Percentiles rank a stretch among this genome's conserved stretches.
These are phyloP conservation scores for Coprinopsis marcescibilis DNA, from an alignment of 768 basidiomycete species.

Conservation along the genomic window DNA sequence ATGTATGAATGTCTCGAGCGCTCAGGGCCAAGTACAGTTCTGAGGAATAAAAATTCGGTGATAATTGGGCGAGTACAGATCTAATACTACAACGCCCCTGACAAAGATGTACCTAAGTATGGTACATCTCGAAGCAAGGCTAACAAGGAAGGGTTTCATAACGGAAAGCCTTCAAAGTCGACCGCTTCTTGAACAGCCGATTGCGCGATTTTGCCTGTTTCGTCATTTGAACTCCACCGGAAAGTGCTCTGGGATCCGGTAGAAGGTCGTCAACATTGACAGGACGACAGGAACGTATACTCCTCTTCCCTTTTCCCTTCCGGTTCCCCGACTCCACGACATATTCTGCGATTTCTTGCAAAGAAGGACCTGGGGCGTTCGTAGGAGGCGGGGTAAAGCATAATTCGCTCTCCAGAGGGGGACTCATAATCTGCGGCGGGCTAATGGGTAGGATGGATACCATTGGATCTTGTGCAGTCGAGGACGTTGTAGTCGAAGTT, in stretches of 20 bases:
- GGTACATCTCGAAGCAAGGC: too few species aligned
- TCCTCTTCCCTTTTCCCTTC: neutral
- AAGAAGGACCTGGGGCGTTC: constrained; percentile 1
- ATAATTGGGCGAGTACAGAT: too few species aligned
- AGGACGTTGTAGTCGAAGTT: neutral
- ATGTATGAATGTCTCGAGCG: too few species aligned
- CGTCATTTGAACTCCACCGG: neutral
- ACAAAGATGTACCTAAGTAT: too few species aligned
- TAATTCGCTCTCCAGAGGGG: constrained; percentile 48
- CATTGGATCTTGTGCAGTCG: constrained; percentile 13
- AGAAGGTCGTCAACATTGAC: neutral
- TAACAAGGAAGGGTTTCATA: too few species aligned
- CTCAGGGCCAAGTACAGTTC: too few species aligned
- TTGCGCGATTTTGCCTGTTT: neutral
- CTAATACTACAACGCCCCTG: too few species aligned
- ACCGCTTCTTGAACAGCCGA: neutral
- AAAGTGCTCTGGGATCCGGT: neutral
- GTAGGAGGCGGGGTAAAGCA: constrained; percentile 41
- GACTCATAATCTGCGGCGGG: constrained; percentile 52
- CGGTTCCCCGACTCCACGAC: constrained; percentile 9
- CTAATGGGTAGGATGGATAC: constrained; percentile 42
- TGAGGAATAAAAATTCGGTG: too few species aligned
- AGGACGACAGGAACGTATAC: neutral
- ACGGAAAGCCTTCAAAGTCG: constrained; percentile 2
- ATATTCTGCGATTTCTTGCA: constrained; percentile 3